Conservation (phyloP, 345 rosid species). For the Ceriops tagal region DNA sequence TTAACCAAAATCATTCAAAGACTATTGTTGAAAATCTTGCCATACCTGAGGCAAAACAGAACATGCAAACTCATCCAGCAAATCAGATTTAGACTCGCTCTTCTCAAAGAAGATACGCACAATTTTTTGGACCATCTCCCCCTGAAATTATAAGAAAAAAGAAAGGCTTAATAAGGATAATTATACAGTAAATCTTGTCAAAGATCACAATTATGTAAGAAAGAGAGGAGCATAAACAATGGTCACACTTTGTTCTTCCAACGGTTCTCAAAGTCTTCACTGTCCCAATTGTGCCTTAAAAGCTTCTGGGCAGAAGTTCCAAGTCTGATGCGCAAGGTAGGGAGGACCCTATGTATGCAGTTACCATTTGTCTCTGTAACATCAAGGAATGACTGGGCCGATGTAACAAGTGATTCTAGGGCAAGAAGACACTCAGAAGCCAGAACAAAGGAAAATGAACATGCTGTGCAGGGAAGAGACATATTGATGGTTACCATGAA, state of each 20-base stretch:
- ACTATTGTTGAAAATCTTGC: constrained; percentile 3
- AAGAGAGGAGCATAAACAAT: constrained; percentile 15
- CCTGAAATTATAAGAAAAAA: constrained; percentile 41
- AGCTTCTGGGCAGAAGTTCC: constrained; percentile 66
- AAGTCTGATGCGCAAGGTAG: constrained; percentile 40
- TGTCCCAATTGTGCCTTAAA: constrained; percentile 54
- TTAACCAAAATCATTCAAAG: background rate
- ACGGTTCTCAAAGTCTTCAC: constrained; percentile 51
- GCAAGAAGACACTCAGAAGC: constrained; percentile 65
- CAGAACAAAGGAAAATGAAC: constrained; percentile 61
- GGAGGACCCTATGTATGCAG: constrained; percentile 33
- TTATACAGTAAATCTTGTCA: background rate
- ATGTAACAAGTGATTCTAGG: constrained; percentile 51
- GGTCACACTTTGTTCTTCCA: constrained; percentile 70
- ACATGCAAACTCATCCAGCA: constrained; percentile 70
- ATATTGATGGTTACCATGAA: background rate
- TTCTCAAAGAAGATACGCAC: constrained; percentile 63
- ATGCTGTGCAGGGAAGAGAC: constrained; percentile 60
- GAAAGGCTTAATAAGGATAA: constrained; percentile 9
- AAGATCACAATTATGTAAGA: constrained; percentile 8
- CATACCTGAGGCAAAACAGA: constrained; percentile 64
- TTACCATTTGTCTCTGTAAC: constrained; percentile 39
- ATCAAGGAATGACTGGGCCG: constrained; percentile 37
- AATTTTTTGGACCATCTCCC: constrained; percentile 62
- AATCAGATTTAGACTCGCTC: constrained; percentile 52